phyloP scores from a whole-genome alignment of 2,329 filamentous ascomycete species.

The Fusarium robinianum region DNA sequence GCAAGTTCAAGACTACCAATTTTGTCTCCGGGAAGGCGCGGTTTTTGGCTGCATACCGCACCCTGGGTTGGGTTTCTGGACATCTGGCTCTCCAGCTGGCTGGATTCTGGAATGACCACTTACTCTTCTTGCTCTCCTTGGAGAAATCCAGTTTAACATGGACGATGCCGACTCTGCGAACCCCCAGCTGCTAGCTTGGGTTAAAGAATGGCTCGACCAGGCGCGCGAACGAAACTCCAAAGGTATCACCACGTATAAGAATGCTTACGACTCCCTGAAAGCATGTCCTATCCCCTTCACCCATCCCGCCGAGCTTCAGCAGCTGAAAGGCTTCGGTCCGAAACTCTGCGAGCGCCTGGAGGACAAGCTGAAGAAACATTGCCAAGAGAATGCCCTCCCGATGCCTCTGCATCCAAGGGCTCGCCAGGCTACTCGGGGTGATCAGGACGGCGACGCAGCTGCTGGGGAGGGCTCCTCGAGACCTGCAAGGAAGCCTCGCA shows the following conservation, averaged over 20 bases:
- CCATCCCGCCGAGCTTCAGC: conserved; percentile 73
- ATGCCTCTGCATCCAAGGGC: conserved; percentile 64
- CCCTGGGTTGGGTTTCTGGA: too few species aligned
- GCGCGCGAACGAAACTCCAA: conserved; percentile 72
- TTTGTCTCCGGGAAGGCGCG: too few species aligned
- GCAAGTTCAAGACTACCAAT: too few species aligned
- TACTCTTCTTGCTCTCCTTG: too few species aligned
- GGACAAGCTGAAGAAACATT: conserved; percentile 62
- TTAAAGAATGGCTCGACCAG: conserved; percentile 76
- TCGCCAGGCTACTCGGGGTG: conserved; percentile 45
- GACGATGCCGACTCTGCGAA: conserved; percentile 62
- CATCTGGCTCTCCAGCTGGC: too few species aligned
- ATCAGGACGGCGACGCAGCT: conserved; percentile 42
- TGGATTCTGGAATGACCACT: too few species aligned
- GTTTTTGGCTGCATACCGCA: too few species aligned
- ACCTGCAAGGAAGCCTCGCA: conserved; percentile 61
- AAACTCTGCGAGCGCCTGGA: conserved; percentile 73
- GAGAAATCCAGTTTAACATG: too few species aligned
- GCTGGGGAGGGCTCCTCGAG: conserved; percentile 41
- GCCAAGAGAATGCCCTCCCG: conserved; percentile 66
- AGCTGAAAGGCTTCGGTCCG: conserved; percentile 74
- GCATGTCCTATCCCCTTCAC: conserved; percentile 71
- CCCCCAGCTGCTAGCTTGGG: conserved; percentile 71
- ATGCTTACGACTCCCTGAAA: conserved; percentile 77
- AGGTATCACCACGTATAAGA: conserved; percentile 71